A percentile compares a stretch with the other conserved stretches of the same genome.
These are phyloP conservation scores for Bipolaris gigantea DNA, from an alignment of 2,329 filamentous ascomycete genomes.

Conservation along the genomic window DNA sequence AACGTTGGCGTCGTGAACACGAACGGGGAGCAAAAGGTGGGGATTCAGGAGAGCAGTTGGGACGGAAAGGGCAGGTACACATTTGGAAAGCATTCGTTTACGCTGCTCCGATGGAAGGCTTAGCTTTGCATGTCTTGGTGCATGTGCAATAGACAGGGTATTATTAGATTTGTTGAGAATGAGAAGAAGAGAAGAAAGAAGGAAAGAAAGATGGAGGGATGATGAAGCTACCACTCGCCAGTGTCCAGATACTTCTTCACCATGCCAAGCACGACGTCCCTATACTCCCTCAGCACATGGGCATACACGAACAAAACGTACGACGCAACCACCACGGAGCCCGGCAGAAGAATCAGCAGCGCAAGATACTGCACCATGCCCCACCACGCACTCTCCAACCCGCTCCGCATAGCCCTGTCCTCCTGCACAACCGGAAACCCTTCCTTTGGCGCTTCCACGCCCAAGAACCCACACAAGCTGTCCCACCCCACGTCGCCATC, in stretches of 20 bases:
- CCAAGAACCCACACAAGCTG: conserved; percentile 35
- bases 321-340: conserved; percentile 6
- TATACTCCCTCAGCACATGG: conserved; percentile 13
- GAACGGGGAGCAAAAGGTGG: conserved; percentile 63
- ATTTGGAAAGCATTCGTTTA: conserved; percentile 72
- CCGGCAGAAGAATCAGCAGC: conserved; percentile 21
- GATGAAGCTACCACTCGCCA: neutral
- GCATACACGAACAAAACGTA: conserved; percentile 14
- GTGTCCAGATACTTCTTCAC: conserved; percentile 20
- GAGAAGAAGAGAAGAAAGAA: no score
- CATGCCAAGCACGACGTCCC: conserved; percentile 13
- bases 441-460: conserved; percentile 20
- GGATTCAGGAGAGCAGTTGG: conserved; percentile 64
- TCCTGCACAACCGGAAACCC: conserved; percentile 28
- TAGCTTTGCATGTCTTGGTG: neutral
- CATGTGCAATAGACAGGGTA: no score
- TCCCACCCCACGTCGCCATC: conserved; percentile 26
- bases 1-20: conserved; percentile 64
- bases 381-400: conserved; percentile 26
- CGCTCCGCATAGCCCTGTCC: conserved; percentile 22
- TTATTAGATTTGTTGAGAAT: no score
- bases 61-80: conserved; percentile 62
- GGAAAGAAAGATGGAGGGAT: neutral
- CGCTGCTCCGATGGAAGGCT: conserved; percentile 62
- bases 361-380: conserved; percentile 25